Evolutionary conservation across 345 rosid species (phyloP).

Genomic region (Cardiospermum halicacabum): DNA sequence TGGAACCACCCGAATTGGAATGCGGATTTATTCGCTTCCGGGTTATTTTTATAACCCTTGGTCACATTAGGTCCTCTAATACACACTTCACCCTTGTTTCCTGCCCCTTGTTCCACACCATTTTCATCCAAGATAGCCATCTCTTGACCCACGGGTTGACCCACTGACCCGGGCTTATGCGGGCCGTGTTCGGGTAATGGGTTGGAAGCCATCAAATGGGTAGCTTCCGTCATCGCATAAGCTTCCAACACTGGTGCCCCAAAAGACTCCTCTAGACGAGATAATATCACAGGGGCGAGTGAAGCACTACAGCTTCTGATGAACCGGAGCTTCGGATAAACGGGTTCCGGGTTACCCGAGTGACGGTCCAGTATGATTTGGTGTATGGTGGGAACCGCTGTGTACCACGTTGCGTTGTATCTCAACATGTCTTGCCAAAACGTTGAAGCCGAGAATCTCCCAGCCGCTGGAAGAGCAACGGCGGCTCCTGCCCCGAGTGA

Average conservation of each 20-base stretch:
- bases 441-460: conserved; percentile 77
- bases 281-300: conserved; percentile 65
- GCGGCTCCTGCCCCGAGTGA: conserved; percentile 75
- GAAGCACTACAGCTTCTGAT: conserved; percentile 91
- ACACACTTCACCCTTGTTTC: conserved; percentile 66
- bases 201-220: conserved; percentile 75
- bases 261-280: conserved; percentile 72
- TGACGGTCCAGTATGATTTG: conserved; percentile 87
- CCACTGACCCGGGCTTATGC: conserved; percentile 83
- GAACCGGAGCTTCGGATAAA: conserved; percentile 68
- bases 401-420: conserved; percentile 87
- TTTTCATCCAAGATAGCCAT: conserved; percentile 66
- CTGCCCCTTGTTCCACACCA: conserved; percentile 46
- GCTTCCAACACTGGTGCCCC: conserved; percentile 86
- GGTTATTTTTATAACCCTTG: conserved; percentile 56
- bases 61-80: conserved; percentile 57
- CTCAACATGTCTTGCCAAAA: conserved; percentile 72
- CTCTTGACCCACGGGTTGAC: conserved; percentile 79
- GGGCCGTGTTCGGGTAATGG: conserved; percentile 76
- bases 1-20: conserved; percentile 66
- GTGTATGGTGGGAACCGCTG: conserved; percentile 87
- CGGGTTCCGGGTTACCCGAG: conserved; percentile 43
- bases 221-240: conserved; percentile 91
- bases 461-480: conserved; percentile 72
- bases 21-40: conserved; percentile 53